Conservation (phyloP, 805 yeast genomes). For the Starmerella stigmatis region DNA sequence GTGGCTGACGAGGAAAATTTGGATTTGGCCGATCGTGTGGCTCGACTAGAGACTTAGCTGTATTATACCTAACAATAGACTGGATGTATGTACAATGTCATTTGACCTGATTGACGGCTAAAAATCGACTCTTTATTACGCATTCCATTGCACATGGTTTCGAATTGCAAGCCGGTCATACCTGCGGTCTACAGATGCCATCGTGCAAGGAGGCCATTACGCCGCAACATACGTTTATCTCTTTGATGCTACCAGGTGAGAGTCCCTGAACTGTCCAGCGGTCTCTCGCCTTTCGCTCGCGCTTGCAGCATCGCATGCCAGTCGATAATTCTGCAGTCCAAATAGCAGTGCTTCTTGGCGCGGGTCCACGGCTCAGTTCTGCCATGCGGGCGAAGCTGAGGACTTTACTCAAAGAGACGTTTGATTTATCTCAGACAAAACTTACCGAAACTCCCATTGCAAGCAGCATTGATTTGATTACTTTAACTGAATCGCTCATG, state of each 20-base stretch:
- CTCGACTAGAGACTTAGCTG: background rate
- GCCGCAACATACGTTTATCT: background rate
- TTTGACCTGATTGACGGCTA: too few relatives aligned
- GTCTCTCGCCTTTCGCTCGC: too few relatives aligned
- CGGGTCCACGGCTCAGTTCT: slow-evolving; percentile 7
- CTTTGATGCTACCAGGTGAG: too few relatives aligned
- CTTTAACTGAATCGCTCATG: slow-evolving; percentile 5
- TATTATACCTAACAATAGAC: too few relatives aligned
- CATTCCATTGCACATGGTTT: too few relatives aligned
- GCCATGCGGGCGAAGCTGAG: background rate
- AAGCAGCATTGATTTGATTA: background rate
- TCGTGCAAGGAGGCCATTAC: too few relatives aligned
- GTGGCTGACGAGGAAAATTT: too few relatives aligned
- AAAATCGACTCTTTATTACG: too few relatives aligned
- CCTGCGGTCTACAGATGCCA: too few relatives aligned
- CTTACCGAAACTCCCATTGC: background rate
- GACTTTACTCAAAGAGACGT: background rate
- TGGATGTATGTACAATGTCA: too few relatives aligned
- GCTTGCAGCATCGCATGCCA: background rate
- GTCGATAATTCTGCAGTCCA: background rate
- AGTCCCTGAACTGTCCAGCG: too few relatives aligned
- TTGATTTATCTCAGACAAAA: background rate
- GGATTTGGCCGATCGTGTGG: background rate
- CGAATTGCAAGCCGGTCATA: too few relatives aligned
- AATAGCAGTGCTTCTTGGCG: slow-evolving; percentile 7